Percentiles rank a stretch among this genome's conserved stretches.
These are phyloP conservation scores for Paramyrothecium roridum DNA, from an alignment of 2,329 filamentous ascomycete species.

Conservation along the genomic window DNA sequence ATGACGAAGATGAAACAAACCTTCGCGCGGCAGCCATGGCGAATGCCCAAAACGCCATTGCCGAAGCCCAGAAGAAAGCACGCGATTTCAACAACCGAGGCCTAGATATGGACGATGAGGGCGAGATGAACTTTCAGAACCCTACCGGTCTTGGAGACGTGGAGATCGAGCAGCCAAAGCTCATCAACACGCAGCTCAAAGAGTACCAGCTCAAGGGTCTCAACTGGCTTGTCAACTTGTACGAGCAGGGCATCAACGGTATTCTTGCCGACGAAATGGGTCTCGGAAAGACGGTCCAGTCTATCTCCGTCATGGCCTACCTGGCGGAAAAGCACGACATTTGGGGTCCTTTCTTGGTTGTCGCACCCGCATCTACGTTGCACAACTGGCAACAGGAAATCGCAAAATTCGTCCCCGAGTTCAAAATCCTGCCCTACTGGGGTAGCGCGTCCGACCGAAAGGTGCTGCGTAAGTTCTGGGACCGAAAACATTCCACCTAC, in stretches of 20 bases:
- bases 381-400: slow-evolving; percentile 99
- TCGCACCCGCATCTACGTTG: slow-evolving; percentile 90
- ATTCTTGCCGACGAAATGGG: slow-evolving; percentile 99
- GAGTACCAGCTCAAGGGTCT: slow-evolving; percentile 99
- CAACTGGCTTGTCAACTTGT: slow-evolving; percentile 98
- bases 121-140: slow-evolving; percentile 99
- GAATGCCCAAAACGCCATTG: slow-evolving; percentile 93
- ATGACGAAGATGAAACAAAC: slow-evolving; percentile 84
- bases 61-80: slow-evolving; percentile 90
- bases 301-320: slow-evolving; percentile 98
- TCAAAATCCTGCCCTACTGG: slow-evolving; percentile 98
- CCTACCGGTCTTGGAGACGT: slow-evolving; percentile 92
- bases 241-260: slow-evolving; percentile 99
- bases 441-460: slow-evolving; percentile 92
- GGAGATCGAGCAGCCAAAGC: slow-evolving; percentile 89
- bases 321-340: slow-evolving; percentile 96
- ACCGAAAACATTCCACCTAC: slow-evolving; percentile 95
- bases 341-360: slow-evolving; percentile 96
- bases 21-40: slow-evolving; percentile 84
- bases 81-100: slow-evolving; percentile 84
- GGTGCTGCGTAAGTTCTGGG: slow-evolving; percentile 97
- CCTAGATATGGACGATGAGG: slow-evolving; percentile 75
- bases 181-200: slow-evolving; percentile 91
- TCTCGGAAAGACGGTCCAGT: slow-evolving; percentile 98
- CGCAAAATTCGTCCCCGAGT: slow-evolving; percentile 84